A percentile compares a stretch with the other conserved stretches of the same genome.
Evolutionary conservation across 2,329 filamentous ascomycete species (phyloP).

Genomic region (Didymella lethalis): DNA sequence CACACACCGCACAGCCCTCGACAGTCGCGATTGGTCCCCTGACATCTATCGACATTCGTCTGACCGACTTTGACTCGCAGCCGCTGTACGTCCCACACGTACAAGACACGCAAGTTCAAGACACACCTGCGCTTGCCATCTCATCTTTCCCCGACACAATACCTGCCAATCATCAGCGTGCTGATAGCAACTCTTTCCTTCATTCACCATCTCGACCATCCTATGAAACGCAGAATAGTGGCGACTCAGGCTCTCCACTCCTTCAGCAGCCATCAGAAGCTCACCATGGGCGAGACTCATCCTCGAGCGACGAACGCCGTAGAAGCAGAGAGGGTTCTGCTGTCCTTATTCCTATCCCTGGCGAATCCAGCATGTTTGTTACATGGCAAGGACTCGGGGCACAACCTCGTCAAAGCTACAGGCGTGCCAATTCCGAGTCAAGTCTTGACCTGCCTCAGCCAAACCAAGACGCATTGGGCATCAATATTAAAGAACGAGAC

Average conservation of each 20-base stretch:
- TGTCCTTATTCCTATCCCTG: not conserved
- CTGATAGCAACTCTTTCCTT: slow-evolving; percentile 26
- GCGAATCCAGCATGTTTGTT: slow-evolving; percentile 1
- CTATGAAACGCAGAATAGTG: slow-evolving; percentile 6
- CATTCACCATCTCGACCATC: not conserved
- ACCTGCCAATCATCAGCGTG: slow-evolving; percentile 16
- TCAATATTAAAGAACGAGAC: slow-evolving; percentile 13
- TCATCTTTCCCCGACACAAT: slow-evolving; percentile 32
- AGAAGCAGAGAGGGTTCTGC: slow-evolving; percentile 4
- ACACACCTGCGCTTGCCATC: slow-evolving; percentile 32
- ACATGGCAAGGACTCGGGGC: slow-evolving; percentile 18
- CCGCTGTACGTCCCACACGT: slow-evolving; percentile 3
- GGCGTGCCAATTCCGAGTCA: slow-evolving; percentile 26
- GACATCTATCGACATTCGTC: not conserved
- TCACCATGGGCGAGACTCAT: slow-evolving; percentile 16
- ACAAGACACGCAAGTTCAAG: slow-evolving; percentile 2
- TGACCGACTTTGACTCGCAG: slow-evolving; percentile 14
- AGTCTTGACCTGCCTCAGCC: slow-evolving; percentile 8
- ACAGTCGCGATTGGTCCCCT: not conserved
- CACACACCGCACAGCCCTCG: not conserved
- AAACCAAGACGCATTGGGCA: slow-evolving; percentile 17
- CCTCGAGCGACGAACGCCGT: slow-evolving; percentile 9
- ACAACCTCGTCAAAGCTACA: slow-evolving; percentile 25
- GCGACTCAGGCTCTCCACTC: slow-evolving; percentile 17
- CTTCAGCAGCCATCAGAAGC: slow-evolving; percentile 22